These are phyloP conservation scores for Penstemon newberryi DNA, from an alignment of 257 asterid species.

Conservation along the genomic window DNA sequence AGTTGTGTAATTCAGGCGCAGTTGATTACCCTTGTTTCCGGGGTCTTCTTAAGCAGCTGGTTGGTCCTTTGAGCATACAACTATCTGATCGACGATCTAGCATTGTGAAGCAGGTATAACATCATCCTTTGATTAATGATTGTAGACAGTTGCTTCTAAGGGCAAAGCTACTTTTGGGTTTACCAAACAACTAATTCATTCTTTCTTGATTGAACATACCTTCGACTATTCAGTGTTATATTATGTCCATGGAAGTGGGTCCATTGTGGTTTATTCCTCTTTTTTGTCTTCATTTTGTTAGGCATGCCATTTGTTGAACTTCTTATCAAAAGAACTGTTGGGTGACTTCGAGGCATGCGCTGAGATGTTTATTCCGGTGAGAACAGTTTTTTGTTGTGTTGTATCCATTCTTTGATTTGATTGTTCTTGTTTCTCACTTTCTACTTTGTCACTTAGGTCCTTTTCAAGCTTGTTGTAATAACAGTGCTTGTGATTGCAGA, in stretches of 20 bases:
- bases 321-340: constrained; percentile 91
- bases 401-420: constrained; percentile 25
- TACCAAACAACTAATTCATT: not conserved
- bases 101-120: constrained; percentile 91
- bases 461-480: constrained; percentile 99
- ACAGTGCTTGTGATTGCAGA: constrained; percentile 99
- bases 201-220: constrained; percentile 18
- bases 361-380: constrained; percentile 96
- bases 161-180: not conserved
- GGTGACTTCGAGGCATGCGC: constrained; percentile 98
- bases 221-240: constrained; percentile 7
- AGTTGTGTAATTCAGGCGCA: constrained; percentile 64
- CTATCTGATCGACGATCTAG: constrained; percentile 97
- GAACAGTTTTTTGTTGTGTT: constrained; percentile 32
- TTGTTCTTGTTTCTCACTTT: constrained; percentile 40
- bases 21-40: constrained; percentile 85
- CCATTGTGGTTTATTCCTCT: constrained; percentile 15
- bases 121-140: constrained; percentile 3
- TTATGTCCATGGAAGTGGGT: not conserved
- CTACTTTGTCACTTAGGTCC: constrained; percentile 63
- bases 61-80: constrained; percentile 86
- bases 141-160: constrained; percentile 15
- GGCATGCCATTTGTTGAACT: constrained; percentile 85
- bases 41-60: constrained; percentile 90
- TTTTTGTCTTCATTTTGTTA: constrained; percentile 30